Conservation (phyloP, 768 basidiomycete species). For the Symmetrospora coprosmae region DNA sequence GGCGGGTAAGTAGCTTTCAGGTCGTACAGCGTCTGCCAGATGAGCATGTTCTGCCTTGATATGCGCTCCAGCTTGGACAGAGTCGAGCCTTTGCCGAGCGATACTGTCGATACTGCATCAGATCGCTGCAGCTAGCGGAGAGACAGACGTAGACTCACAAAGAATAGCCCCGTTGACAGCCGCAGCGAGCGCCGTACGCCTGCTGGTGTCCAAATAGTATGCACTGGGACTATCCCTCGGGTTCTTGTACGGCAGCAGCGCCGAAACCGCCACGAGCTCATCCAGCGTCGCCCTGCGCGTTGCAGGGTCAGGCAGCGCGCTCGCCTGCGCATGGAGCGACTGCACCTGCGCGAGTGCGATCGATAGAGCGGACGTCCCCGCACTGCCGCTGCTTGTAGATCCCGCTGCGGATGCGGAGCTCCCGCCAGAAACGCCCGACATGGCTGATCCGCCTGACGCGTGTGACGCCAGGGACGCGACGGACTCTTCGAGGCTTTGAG, state of each 20-base stretch:
- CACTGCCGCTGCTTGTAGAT: background rate
- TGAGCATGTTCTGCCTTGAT: background rate
- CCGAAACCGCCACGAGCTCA: slow-evolving; percentile 13
- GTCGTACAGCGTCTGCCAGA: slow-evolving; percentile 4
- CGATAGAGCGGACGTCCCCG: background rate
- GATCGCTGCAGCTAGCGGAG: no score
- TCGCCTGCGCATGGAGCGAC: slow-evolving; percentile 9
- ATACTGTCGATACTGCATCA: background rate
- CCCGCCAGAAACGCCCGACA: background rate
- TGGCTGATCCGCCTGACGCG: background rate
- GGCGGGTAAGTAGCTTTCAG: slow-evolving; percentile 4
- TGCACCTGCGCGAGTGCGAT: slow-evolving; percentile 8
- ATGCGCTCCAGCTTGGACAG: background rate
- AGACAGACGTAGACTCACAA: background rate
- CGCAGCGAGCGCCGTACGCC: background rate
- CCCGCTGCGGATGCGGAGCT: no score
- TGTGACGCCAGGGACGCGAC: background rate
- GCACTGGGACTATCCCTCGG: slow-evolving; percentile 8
- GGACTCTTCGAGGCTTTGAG: slow-evolving; percentile 11
- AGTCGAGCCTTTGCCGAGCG: slow-evolving; percentile 3
- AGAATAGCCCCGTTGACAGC: slow-evolving; percentile 15
- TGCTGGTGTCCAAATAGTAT: slow-evolving; percentile 5
- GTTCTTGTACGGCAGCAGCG: slow-evolving; percentile 4
- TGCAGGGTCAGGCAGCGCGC: slow-evolving; percentile 2
- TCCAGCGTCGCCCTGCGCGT: background rate